A percentile compares a stretch with the other conserved stretches of the same genome.
phyloP scores from a whole-genome alignment of 495 filamentous ascomycete species.

The Umbilicaria muhlenbergii region DNA sequence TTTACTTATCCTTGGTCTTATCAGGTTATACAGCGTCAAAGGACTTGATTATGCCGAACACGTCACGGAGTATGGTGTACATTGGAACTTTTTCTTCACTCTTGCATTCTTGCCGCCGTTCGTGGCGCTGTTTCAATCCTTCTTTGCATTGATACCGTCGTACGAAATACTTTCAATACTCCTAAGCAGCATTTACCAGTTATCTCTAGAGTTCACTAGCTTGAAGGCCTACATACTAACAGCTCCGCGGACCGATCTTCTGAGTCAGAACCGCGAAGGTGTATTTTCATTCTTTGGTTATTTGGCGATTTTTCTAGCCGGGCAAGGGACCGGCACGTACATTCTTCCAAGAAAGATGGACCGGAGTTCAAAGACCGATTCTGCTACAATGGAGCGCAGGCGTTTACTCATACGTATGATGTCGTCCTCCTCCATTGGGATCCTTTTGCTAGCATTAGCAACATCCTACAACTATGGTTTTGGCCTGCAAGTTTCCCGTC shows the following conservation, averaged over 20 bases:
- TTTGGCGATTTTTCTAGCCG: slow-evolving; percentile 84
- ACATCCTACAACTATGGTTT: slow-evolving; percentile 54
- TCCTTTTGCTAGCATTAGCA: slow-evolving; percentile 44
- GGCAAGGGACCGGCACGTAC: slow-evolving; percentile 65
- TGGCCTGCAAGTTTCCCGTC: slow-evolving; percentile 62
- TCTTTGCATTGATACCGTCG: slow-evolving; percentile 41
- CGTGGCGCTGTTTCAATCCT: slow-evolving; percentile 68
- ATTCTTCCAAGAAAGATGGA: slow-evolving; percentile 46
- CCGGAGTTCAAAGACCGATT: slow-evolving; percentile 12
- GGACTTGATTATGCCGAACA: slow-evolving; percentile 92
- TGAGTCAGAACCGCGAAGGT: slow-evolving; percentile 87
- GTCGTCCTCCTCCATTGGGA: slow-evolving; percentile 49
- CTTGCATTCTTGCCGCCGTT: slow-evolving; percentile 79
- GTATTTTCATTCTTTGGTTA: slow-evolving; percentile 89
- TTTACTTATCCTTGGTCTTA: slow-evolving; percentile 61
- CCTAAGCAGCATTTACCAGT: slow-evolving; percentile 51
- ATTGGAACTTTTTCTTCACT: slow-evolving; percentile 99
- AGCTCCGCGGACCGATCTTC: slow-evolving; percentile 57
- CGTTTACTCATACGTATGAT: slow-evolving; percentile 43
- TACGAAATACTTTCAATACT: slow-evolving; percentile 56
- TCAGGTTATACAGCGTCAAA: slow-evolving; percentile 80
- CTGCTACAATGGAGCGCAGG: slow-evolving; percentile 23
- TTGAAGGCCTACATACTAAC: slow-evolving; percentile 73
- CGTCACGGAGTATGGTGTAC: slow-evolving; percentile 93
- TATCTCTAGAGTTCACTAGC: slow-evolving; percentile 55